Evolutionary conservation across 352 stramenopile genomes (phyloP), one percentile per base, ranked within the genome.

Genomic region (Phytophthora constricta): DNA sequence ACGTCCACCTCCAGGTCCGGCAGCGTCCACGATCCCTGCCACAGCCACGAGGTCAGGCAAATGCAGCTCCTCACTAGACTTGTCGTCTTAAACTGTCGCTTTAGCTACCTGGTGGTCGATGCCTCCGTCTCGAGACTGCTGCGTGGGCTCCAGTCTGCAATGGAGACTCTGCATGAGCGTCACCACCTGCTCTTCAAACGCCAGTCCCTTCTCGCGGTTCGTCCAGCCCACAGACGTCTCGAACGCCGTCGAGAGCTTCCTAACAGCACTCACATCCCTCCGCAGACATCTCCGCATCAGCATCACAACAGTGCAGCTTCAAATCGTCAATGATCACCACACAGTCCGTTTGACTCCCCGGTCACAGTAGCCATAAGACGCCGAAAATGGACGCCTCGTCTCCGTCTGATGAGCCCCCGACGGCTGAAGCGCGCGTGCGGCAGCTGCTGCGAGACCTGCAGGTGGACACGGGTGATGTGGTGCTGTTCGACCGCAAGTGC

Each of bases 401-500:
- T 64, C 14, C 34, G n/a, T 54, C 55, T 54, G 7, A 45, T 41
- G 16, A 14, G 28, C 42, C 31, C 16, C 7, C 25, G 57, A 48
- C 68, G 52, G 69, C 76, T 5, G 54, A 58, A 27, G 51, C 49
- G 57, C 74, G 81, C 20, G 57, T 90, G 31, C 66, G 59, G 22
- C 74, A 83, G 55, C 69, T 93, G 34, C 65, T 93, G 50, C 60
- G 43, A 2, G 85, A 89, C 52, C 50, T 90, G 28, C 62, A 53
- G 13, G 62, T 93, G 26, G 87, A 96, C 61, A 87, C 86, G 33
- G 89, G 86, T 28, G 89, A 96, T 46, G 78, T 95, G 43, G 62
- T 96, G 27, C 65, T 95, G 9, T 96, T 96, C 58, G 84, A 95
- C 72, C 89, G 89, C 50, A 79, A 83, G 43, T 96, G 89, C 67